Conservation (phyloP, 345 rosid genomes). For the Punica granatum region DNA sequence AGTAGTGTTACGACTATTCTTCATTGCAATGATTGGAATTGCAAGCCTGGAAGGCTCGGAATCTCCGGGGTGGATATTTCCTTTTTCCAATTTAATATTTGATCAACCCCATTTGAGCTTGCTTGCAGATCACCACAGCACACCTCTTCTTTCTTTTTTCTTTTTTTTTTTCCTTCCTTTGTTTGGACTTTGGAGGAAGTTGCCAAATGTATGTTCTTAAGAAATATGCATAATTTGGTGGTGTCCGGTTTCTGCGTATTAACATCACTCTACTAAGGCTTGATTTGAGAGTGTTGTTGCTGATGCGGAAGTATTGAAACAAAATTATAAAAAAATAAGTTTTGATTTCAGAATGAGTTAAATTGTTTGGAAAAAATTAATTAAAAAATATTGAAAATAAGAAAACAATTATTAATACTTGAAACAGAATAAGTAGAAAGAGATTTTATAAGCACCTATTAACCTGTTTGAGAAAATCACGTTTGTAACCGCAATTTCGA, state of each 20-base stretch:
- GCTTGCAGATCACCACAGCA: conserved; percentile 8
- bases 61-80: not conserved
- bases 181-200: too few relatives aligned
- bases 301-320: too few relatives aligned
- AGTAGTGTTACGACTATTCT: not conserved
- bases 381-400: too few relatives aligned
- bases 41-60: conserved; percentile 8
- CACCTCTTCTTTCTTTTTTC: not conserved
- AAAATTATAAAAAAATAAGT: too few relatives aligned
- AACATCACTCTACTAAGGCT: not conserved
- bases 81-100: not conserved
- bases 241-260: not conserved
- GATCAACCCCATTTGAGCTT: not conserved
- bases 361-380: too few relatives aligned
- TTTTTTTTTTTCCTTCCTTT: not conserved
- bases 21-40: conserved; percentile 8
- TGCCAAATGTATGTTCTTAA: not conserved
- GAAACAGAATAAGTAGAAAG: too few relatives aligned
- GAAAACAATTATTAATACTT: too few relatives aligned
- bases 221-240: not conserved
- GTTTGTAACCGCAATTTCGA: too few relatives aligned
- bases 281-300: too few relatives aligned
- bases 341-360: too few relatives aligned
- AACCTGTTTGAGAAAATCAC: too few relatives aligned
- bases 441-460: too few relatives aligned